Evolutionary conservation across 345 rosid genomes (phyloP).

Genomic region (Aquilaria sinensis): DNA sequence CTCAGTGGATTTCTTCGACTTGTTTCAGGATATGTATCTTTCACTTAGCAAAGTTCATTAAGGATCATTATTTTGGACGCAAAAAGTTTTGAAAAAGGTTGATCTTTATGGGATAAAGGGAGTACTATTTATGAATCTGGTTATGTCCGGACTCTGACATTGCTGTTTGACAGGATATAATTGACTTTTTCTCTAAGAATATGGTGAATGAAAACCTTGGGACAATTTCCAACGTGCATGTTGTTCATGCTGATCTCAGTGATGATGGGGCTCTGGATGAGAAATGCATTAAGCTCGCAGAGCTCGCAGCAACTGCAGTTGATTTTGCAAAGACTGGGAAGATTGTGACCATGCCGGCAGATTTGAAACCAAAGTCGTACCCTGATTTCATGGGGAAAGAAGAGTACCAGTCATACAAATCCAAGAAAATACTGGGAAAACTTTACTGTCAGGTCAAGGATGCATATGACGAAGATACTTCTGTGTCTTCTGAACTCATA

Average conservation of each 20-base stretch:
- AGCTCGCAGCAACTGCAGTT: slow-evolving; percentile 87
- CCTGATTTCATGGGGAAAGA: slow-evolving; percentile 95
- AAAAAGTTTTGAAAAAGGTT: no score
- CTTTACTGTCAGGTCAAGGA: slow-evolving; percentile 59
- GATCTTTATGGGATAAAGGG: no score
- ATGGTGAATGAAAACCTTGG: slow-evolving; percentile 72
- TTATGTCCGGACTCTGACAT: not conserved
- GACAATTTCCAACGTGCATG: slow-evolving; percentile 74
- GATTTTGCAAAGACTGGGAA: slow-evolving; percentile 94
- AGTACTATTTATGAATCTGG: no score
- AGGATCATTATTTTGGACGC: no score
- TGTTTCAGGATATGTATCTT: no score
- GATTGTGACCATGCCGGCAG: slow-evolving; percentile 53
- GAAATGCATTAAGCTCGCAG: slow-evolving; percentile 59
- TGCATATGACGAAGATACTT: slow-evolving; percentile 41
- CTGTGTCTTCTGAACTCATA: slow-evolving; percentile 30
- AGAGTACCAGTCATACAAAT: slow-evolving; percentile 60
- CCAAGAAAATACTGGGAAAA: slow-evolving; percentile 69
- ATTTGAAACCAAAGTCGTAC: slow-evolving; percentile 64
- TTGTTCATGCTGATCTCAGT: slow-evolving; percentile 80
- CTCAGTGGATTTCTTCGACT: no score
- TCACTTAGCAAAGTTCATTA: no score
- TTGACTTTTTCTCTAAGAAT: slow-evolving; percentile 65
- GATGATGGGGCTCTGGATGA: slow-evolving; percentile 65
- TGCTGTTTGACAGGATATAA: slow-evolving; percentile 52